Conservation (phyloP, 805 yeast species). For the Dipodascus geniculatus region DNA sequence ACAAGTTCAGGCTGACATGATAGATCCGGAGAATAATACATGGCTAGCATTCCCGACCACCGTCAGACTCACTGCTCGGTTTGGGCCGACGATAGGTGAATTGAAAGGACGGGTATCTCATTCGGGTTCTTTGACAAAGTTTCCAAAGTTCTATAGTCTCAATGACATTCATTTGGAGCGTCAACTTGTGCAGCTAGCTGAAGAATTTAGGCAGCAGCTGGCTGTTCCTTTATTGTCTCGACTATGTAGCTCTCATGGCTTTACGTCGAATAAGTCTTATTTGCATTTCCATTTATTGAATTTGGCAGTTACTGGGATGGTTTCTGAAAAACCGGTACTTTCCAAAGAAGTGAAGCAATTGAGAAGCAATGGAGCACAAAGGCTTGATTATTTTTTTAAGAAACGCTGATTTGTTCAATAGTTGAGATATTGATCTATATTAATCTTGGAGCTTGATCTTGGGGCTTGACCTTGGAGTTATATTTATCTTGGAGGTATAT, state of each 20-base stretch:
- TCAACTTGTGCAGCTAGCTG: background rate
- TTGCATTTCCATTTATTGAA: background rate
- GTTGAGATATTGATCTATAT: background rate
- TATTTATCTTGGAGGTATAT: too few relatives aligned
- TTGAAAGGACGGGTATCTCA: background rate
- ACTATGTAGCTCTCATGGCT: background rate
- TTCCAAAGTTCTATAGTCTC: background rate
- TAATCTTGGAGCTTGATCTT: background rate
- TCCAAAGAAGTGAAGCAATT: too few relatives aligned
- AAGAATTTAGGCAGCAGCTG: background rate
- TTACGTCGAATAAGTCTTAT: background rate
- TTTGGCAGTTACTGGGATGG: slow-evolving; percentile 1
- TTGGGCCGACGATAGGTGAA: background rate
- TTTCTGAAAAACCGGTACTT: background rate
- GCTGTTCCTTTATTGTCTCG: background rate
- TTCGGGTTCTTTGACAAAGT: background rate
- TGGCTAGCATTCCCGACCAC: slow-evolving; percentile 17
- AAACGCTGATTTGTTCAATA: background rate
- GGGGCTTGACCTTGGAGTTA: too few relatives aligned
- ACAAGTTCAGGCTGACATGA: slow-evolving; percentile 16
- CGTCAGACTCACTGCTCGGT: slow-evolving; percentile 9
- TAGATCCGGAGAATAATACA: slow-evolving; percentile 9
- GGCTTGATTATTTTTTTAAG: background rate
- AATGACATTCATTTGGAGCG: background rate
- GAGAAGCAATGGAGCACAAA: too few relatives aligned